Evolutionary conservation across 2,329 filamentous ascomycete genomes (phyloP), one percentile per base, ranked within the genome.

Genomic region (Xylaria sp.): DNA sequence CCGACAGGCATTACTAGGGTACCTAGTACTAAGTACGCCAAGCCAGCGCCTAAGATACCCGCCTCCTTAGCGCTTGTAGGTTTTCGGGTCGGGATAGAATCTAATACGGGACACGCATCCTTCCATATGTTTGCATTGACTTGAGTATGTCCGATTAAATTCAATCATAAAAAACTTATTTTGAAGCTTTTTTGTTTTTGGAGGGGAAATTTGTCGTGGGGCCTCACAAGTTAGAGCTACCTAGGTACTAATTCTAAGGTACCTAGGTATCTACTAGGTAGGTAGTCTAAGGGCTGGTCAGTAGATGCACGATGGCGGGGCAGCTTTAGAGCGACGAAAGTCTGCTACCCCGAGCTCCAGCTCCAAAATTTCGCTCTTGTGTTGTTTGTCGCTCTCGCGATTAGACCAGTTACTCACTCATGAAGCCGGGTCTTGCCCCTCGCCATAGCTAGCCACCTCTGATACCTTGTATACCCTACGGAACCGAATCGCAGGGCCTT

Each of bases 341-440:
- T n/a, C n/a, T n/a, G n/a, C n/a, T n/a, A n/a, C n/a, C n/a, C 48
- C 11, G 29, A 35, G 37, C 23, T 44, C 25, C 10, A n/a, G 9
- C 17, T 27, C 5, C 40, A 52, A 60, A 63, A 52, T 52, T 62
- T 59, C n/a, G 7, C 38, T 29, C 31, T 19, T 33, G 9, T 40
- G 11, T 23, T 15, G 33, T 41, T 40, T 29, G 15, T 46, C 19
- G 1, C 38, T 29, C 23, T 44, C 41, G 55, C 43, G 31, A 23
- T n/a, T 21, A 38, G 21, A n/a, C n/a, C n/a, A n/a, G n/a, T n/a
- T n/a, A n/a, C n/a, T 8, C 31, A 17, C 21, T 31, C 37, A 44
- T 38, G 17, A 25, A 21, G 51, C 10, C 3, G 1, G 23, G 9
- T 23, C 27, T 11, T 19, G 7, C n/a, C 48, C 19, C 33, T 27